Base-by-base conservation (phyloP, 2,329 filamentous ascomycete genomes). In the Lasiodiplodia theobromae region DNA sequence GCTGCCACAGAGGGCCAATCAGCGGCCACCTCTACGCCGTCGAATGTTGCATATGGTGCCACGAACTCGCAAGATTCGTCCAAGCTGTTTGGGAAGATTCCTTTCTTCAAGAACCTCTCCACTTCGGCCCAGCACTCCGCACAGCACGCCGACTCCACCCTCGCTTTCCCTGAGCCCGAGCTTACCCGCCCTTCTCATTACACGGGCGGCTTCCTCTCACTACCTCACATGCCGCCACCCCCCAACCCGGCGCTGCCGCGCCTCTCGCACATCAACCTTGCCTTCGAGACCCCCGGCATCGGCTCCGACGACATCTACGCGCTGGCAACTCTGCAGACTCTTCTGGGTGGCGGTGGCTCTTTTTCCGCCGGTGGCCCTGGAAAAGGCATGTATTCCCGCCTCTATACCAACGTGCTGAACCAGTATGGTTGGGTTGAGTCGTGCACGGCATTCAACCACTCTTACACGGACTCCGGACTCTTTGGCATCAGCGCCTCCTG, bases 321-420 rank as follows among this genome's bases (percentile, higher is more conserved):
- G 21, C 89, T 98, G 54, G 96, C 96, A 7, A 97, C 95, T 0
- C 86, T 99, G 1, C 96, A 98, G 81, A 98, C 94, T 1, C 91
- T 99, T 11, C 92, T 99, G 40, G 96, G 96, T 69, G 96, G 96
- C 58, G 96, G 96, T 60, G 96, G 96, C 28, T 97, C 94, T 68
- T 99, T 99, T 84, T 97, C 93, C 18, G 96, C 96, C 66, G 96
- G 96, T 74, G 96, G 96, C 0, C 96, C 96, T 4, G 96, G 96
- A 66, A 99, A 99, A 84, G 96, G 96, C 79, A 99, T 99, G 96
- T 98, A 98, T 85, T 97, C 93, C 47, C 91, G 96, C 14, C 88
- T 99, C 10, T 99, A 97, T 85, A 98, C 94, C 71, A 97, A 97
- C 78, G 95, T 98, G 0, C 88, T 99, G 64, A 99, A 99, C 84